Evolutionary conservation across 2,329 filamentous ascomycete genomes (phyloP).

Genomic region (Penicillium sp.): DNA sequence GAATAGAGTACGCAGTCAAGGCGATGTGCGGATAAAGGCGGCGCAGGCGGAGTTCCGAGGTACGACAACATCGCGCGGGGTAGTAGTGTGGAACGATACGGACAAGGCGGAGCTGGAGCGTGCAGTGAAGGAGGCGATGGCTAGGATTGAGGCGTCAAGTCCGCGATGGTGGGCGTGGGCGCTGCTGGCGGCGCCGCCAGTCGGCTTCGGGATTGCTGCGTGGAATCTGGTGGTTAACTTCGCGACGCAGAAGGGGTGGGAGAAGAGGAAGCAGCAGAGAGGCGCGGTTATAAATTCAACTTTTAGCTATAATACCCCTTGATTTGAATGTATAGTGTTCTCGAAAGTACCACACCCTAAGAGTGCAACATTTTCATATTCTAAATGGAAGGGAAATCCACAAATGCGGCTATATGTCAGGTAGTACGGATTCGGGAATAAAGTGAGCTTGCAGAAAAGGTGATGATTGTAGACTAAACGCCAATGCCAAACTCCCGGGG

Average conservation of each 20-base stretch:
- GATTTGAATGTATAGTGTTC: not conserved
- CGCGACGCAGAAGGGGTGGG: conserved; percentile 66
- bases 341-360: too few relatives aligned
- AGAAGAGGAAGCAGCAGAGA: conserved; percentile 55
- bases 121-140: conserved; percentile 64
- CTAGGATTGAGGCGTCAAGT: conserved; percentile 56
- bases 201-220: conserved; percentile 62
- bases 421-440: too few relatives aligned
- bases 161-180: conserved; percentile 81
- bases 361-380: too few relatives aligned
- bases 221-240: conserved; percentile 71
- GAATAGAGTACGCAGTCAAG: conserved; percentile 81
- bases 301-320: not conserved
- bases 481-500: conserved; percentile 3
- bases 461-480: conserved; percentile 7
- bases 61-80: conserved; percentile 55
- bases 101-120: conserved; percentile 62
- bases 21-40: conserved; percentile 78
- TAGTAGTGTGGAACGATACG: conserved; percentile 88
- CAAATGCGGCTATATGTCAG: too few relatives aligned
- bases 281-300: conserved; percentile 46
- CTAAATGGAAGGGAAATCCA: too few relatives aligned
- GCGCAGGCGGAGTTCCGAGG: conserved; percentile 61
- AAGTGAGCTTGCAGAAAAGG: not conserved
- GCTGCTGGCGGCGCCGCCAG: conserved; percentile 63